Evolutionary conservation across 192 early-diverging fungal genomes (phyloP), one percentile per base, ranked within the genome.

Genomic region (Dimargaris cristalligena): DNA sequence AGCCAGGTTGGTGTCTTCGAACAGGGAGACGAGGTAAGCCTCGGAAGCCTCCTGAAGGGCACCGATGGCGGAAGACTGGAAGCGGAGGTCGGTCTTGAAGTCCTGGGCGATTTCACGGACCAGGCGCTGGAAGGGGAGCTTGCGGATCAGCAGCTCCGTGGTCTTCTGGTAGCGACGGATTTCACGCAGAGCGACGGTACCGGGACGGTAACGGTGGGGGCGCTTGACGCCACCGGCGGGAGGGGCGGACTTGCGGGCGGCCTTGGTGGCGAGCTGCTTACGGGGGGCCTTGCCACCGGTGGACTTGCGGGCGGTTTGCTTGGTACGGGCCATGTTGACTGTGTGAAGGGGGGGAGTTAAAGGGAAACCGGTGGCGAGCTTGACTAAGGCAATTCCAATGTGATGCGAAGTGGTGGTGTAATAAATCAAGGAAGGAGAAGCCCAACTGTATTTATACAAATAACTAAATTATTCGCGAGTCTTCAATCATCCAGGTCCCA

Each of bases 271-370:
- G 58, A 89, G 81, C 75, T 92, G 92, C 81, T 96, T 98, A 66
- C 94, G 85, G 49, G 95, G 95, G 26, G 95, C 95, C 75, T 98
- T 98, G 67, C 95, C 95, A 73, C 95, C 95, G 60, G 95, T 98
- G 48, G 92, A 96, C 77, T 98, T 98, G 74, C 94, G 88, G 44
- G 94, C 92, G 50, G 92, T 97, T 74, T 97, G 94, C 79, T 94
- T 87, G 69, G 83, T 85, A 61, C 81, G 73, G 55, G 83, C 79
- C 78, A 81, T 85, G 34, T 61, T 60, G 33, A n/a, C n/a, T n/a
- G n/a, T n/a, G n/a, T n/a, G n/a, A n/a, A n/a, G n/a, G n/a, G n/a
- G n/a, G n/a, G n/a, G n/a, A n/a, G n/a, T n/a, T n/a, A n/a, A n/a
- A n/a, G n/a, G n/a, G n/a, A n/a, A n/a, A n/a, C n/a, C n/a, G n/a